Percentiles rank a stretch among this genome's conserved stretches.
Evolutionary conservation across 2,329 filamentous ascomycete species (phyloP).

Genomic region (Penicillium sp.): DNA sequence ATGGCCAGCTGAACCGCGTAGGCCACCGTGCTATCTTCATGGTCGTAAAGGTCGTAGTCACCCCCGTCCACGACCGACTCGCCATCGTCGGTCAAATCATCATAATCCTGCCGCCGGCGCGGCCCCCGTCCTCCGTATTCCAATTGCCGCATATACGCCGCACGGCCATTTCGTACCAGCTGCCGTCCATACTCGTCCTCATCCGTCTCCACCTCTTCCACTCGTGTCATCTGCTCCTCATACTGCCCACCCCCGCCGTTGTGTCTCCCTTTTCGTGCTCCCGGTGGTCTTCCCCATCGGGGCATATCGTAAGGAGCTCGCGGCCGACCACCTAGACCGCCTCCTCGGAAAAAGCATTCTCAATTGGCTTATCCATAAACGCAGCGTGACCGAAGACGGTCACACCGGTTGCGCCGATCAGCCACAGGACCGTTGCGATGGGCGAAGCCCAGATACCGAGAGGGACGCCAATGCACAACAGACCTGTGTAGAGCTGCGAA

Average conservation of each 20-base stretch:
- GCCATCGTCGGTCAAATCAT: conserved; percentile 50
- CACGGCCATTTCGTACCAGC: conserved; percentile 23
- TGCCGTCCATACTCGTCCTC: conserved; percentile 38
- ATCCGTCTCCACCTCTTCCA: conserved; percentile 41
- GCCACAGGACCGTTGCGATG: conserved; percentile 83
- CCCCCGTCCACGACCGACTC: conserved; percentile 46
- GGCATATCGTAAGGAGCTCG: conserved; percentile 90
- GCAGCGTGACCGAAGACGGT: conserved; percentile 92
- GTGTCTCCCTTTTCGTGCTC: conserved; percentile 69
- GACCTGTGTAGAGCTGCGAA: conserved; percentile 88
- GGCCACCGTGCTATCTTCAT: conserved; percentile 44
- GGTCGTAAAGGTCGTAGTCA: conserved; percentile 54
- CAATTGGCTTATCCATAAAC: conserved; percentile 97
- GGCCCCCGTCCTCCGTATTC: conserved; percentile 32
- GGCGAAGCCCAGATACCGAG: conserved; percentile 82
- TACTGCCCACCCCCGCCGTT: conserved; percentile 55
- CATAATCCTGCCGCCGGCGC: conserved; percentile 40
- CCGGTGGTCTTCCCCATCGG: conserved; percentile 99
- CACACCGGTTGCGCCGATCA: conserved; percentile 92
- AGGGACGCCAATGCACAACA: conserved; percentile 79
- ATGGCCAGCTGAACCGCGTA: conserved; percentile 55
- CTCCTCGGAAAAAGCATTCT: conserved; percentile 99
- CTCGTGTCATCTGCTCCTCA: conserved; percentile 41
- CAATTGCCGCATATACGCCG: conserved; percentile 32
- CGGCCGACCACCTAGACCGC: conserved; percentile 99